Evolutionary conservation across 495 filamentous ascomycete species (phyloP).

Genomic region (Penicillium silybi): DNA sequence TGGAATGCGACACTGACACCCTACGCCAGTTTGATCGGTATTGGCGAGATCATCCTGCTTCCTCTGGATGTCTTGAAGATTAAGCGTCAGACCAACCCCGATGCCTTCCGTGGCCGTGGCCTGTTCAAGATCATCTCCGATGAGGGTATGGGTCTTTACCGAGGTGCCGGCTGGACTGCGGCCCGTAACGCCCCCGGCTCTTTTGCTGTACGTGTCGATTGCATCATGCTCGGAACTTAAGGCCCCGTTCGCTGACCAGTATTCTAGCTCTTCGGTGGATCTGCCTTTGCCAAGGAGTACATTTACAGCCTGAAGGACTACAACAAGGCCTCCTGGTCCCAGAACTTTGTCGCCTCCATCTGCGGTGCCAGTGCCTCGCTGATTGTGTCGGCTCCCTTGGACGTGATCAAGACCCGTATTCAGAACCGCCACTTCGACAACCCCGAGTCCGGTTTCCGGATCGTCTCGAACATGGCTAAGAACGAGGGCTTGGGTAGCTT

Average conservation of each 20-base stretch:
- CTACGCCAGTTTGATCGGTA: conserved; percentile 73
- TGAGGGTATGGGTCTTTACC: conserved; percentile 93
- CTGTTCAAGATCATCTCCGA: conserved; percentile 84
- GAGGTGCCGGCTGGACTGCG: conserved; percentile 96
- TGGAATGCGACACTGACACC: not conserved
- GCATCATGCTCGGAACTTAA: not conserved
- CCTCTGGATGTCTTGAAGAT: conserved; percentile 98
- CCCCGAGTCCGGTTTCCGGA: conserved; percentile 88
- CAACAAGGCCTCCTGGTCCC: conserved; percentile 87
- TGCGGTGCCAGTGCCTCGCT: conserved; percentile 89
- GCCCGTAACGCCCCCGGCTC: conserved; percentile 95
- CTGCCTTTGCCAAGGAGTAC: conserved; percentile 97
- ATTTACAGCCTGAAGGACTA: conserved; percentile 85
- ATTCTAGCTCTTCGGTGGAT: conserved; percentile 87
- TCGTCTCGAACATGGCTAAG: conserved; percentile 83
- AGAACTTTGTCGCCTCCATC: conserved; percentile 97
- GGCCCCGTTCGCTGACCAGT: conserved; percentile 13
- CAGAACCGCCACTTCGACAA: conserved; percentile 99
- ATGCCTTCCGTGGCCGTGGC: conserved; percentile 92
- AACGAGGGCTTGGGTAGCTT: conserved; percentile 81
- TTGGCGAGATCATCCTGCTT: conserved; percentile 93
- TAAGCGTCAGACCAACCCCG: conserved; percentile 98
- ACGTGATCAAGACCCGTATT: conserved; percentile 99
- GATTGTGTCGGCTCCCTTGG: conserved; percentile 88
- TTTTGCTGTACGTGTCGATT: conserved; percentile 71